Evolutionary conservation across 2,329 filamentous ascomycete species (phyloP).

Genomic region (Penicillium sp.): DNA sequence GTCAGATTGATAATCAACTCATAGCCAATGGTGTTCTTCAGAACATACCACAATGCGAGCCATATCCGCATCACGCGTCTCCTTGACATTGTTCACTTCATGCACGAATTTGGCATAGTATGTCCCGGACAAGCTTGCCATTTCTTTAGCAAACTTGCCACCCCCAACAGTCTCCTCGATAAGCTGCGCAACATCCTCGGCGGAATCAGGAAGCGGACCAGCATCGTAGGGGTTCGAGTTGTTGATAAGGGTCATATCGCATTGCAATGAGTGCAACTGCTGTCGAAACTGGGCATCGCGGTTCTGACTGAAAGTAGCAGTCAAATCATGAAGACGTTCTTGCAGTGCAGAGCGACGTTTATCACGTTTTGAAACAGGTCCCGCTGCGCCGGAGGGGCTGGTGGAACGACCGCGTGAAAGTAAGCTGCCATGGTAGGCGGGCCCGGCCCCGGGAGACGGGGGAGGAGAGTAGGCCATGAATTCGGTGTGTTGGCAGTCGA

Average conservation of each 20-base stretch:
- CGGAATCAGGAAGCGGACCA: conserved; percentile 64
- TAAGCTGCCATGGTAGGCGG: conserved; percentile 15
- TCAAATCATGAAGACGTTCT: conserved; percentile 75
- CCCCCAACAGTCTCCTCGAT: conserved; percentile 57
- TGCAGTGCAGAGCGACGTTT: conserved; percentile 81
- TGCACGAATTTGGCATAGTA: conserved; percentile 83
- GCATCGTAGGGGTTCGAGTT: conserved; percentile 78
- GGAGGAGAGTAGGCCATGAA: conserved; percentile 24
- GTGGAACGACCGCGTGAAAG: conserved; percentile 23
- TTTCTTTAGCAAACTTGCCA: conserved; percentile 68
- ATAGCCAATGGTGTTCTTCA: neutral
- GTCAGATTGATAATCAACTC: neutral
- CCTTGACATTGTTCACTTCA: conserved; percentile 82
- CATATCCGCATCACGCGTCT: conserved; percentile 81
- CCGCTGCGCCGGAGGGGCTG: conserved; percentile 31
- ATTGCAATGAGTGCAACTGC: conserved; percentile 87
- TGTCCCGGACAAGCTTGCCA: conserved; percentile 66
- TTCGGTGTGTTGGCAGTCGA: neutral
- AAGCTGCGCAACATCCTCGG: conserved; percentile 67
- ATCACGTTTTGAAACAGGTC: conserved; percentile 76
- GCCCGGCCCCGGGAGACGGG: conserved; percentile 17
- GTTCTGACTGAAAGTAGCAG: conserved; percentile 75
- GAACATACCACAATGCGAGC: conserved; percentile 73
- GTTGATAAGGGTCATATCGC: conserved; percentile 82
- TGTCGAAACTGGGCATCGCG: conserved; percentile 83